Conservation (phyloP, 148 eudicot genomes). For the Rhododendron molle region DNA sequence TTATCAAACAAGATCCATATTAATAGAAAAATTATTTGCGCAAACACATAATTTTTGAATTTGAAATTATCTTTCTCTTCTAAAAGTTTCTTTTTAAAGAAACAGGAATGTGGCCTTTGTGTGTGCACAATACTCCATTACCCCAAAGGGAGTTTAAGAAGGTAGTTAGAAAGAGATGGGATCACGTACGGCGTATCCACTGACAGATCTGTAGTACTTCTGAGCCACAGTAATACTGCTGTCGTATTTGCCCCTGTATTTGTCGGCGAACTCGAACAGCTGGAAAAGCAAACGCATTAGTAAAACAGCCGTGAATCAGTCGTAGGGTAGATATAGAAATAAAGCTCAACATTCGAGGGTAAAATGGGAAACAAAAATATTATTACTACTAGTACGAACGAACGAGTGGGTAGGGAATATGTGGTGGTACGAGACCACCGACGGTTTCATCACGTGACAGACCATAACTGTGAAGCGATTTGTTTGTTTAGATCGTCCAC, state of each 20-base stretch:
- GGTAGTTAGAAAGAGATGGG: neutral
- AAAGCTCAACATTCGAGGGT: neutral
- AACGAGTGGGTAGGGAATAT: neutral
- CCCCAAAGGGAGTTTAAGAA: neutral
- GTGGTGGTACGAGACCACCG: slow-evolving; percentile 18
- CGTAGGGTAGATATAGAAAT: neutral
- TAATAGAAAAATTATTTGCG: no score
- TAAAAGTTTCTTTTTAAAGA: no score
- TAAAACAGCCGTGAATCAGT: neutral
- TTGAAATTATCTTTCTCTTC: no score
- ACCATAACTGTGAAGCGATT: neutral
- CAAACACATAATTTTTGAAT: no score
- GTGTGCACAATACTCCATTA: no score
- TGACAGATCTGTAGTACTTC: slow-evolving; percentile 93
- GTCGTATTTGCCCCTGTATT: slow-evolving; percentile 97
- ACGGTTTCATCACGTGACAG: slow-evolving; percentile 37
- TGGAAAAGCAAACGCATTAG: slow-evolving; percentile 21
- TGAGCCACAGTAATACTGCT: slow-evolving; percentile 86
- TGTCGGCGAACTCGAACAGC: slow-evolving; percentile 93
- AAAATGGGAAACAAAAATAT: neutral
- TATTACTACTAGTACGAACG: neutral
- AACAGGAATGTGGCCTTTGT: no score
- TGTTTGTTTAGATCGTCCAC: slow-evolving; percentile 7
- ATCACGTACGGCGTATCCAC: slow-evolving; percentile 87
- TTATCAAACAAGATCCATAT: no score